Conservation (phyloP, 2,329 filamentous ascomycete genomes). For the Aureobasidium pullulans region DNA sequence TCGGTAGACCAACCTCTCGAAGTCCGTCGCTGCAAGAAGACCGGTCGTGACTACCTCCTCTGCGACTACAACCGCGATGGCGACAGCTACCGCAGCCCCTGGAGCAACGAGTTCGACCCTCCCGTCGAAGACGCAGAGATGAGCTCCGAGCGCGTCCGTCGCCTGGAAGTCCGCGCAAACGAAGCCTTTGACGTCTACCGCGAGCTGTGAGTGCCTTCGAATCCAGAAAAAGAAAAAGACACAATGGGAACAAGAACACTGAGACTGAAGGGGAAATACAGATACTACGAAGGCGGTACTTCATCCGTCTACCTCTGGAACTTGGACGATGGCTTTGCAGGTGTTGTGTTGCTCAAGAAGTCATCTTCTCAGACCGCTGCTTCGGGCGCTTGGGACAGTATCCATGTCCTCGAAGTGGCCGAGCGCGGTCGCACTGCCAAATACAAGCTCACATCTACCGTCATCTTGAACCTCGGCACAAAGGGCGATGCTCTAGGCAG, state of each 20-base stretch:
- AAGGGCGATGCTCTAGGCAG: constrained; percentile 62
- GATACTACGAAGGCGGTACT: constrained; percentile 91
- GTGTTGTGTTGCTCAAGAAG: constrained; percentile 93
- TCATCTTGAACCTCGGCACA: constrained; percentile 80
- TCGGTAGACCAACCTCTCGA: constrained; percentile 94
- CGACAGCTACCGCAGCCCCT: constrained; percentile 95
- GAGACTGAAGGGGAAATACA: constrained; percentile 18
- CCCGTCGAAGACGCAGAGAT: constrained; percentile 70
- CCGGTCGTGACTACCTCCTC: constrained; percentile 89
- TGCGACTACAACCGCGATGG: constrained; percentile 99
- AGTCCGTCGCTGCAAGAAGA: constrained; percentile 76
- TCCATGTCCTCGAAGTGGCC: constrained; percentile 95
- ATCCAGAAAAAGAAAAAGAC: background rate
- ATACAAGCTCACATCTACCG: constrained; percentile 96
- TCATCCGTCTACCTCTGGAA: constrained; percentile 98
- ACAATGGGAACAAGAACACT: background rate
- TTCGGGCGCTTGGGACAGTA: constrained; percentile 90
- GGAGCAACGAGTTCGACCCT: constrained; percentile 97
- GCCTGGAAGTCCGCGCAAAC: constrained; percentile 90
- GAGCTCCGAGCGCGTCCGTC: constrained; percentile 81
- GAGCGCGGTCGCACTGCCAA: constrained; percentile 72
- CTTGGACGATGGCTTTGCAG: constrained; percentile 93
- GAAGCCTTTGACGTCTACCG: constrained; percentile 96
- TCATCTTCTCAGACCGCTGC: constrained; percentile 32
- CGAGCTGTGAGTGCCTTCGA: constrained; percentile 55